These are phyloP conservation scores for Cydonia oblonga DNA, from an alignment of 331 rosid genomes.

Conservation along the genomic window DNA sequence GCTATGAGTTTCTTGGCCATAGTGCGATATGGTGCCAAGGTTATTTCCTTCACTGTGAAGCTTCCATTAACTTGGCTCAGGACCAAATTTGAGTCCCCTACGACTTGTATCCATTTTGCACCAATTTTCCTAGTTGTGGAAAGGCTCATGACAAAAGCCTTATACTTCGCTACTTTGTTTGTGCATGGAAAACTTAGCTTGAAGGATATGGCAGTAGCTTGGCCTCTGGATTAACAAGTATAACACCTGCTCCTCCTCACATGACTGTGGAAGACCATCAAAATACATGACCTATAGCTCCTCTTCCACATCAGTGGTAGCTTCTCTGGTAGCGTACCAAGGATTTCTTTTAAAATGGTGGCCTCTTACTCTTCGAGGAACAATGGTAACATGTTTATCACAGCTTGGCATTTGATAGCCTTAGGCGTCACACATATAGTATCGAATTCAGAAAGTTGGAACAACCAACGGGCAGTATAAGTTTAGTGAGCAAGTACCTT, in stretches of 20 bases:
- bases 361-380: too few relatives aligned
- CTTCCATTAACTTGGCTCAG: too few relatives aligned
- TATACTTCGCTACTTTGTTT: not conserved
- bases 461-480: rapidly evolving
- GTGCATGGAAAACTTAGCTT: not conserved
- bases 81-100: not conserved
- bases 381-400: too few relatives aligned
- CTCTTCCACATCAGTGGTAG: rapidly evolving
- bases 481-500: not conserved
- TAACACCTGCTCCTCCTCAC: too few relatives aligned
- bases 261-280: not conserved
- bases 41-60: too few relatives aligned
- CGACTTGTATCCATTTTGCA: not conserved
- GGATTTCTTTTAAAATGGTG: too few relatives aligned
- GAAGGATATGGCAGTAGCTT: not conserved
- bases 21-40: too few relatives aligned
- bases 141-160: too few relatives aligned
- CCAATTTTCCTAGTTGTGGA: not conserved
- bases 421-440: rapidly evolving
- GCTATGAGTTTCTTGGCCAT: too few relatives aligned
- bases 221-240: not conserved
- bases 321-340: not conserved
- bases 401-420: not conserved
- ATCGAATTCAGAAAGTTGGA: not conserved
- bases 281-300: not conserved